Evolutionary conservation across 1,139 yeast species (phyloP).

Genomic region (Saccharomyces hybrid): DNA sequence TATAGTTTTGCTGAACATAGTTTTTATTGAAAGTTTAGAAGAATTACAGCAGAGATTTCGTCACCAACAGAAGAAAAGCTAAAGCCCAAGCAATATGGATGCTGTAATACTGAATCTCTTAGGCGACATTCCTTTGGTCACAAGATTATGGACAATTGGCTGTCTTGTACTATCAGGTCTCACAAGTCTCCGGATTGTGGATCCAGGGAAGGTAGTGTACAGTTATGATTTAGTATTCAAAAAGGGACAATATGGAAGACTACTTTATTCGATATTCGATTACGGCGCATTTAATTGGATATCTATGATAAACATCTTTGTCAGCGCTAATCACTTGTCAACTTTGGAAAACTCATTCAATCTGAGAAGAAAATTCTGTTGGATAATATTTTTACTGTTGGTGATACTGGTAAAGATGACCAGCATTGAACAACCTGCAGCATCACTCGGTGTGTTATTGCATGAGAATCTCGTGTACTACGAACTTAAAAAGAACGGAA

Average conservation of each 20-base stretch:
- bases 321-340: constrained; percentile 21
- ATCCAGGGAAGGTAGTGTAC: constrained; percentile 20
- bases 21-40: neutral
- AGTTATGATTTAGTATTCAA: constrained; percentile 28
- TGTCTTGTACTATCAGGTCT: constrained; percentile 22
- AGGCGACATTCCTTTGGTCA: constrained; percentile 26
- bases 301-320: constrained; percentile 19
- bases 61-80: neutral
- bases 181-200: constrained; percentile 19
- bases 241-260: constrained; percentile 26
- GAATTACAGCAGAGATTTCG: neutral
- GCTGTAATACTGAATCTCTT: constrained; percentile 22
- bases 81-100: constrained; percentile 18
- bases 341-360: constrained; percentile 23
- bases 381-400: constrained; percentile 19
- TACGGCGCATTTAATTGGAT: constrained; percentile 22
- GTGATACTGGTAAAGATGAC: constrained; percentile 17
- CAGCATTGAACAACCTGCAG: constrained; percentile 20
- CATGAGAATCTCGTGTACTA: constrained; percentile 27
- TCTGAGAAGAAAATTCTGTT: constrained; percentile 20
- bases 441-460: constrained; percentile 23
- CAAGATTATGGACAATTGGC: constrained; percentile 27
- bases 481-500: constrained; percentile 19
- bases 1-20: neutral
- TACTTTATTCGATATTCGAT: constrained; percentile 27